Evolutionary conservation across 2,329 filamentous ascomycete genomes (phyloP).

Genomic region (Grosmannia clavigera): DNA sequence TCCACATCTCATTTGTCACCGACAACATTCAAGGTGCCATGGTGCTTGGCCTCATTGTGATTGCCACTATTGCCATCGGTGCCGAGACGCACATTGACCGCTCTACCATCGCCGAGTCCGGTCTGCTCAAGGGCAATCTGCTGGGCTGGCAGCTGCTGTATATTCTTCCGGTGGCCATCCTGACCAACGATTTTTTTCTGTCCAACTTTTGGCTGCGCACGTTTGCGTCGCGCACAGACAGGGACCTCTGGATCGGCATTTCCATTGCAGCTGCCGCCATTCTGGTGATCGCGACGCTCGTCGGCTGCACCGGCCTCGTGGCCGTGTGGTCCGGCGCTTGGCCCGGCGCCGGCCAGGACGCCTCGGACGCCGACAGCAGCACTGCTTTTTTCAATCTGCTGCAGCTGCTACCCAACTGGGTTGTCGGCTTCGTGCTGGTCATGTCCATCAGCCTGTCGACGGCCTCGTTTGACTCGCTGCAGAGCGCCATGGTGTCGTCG

Average conservation of each 20-base stretch:
- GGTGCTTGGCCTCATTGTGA: constrained; percentile 62
- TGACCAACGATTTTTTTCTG: constrained; percentile 81
- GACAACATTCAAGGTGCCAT: constrained; percentile 72
- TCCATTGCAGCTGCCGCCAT: constrained; percentile 54
- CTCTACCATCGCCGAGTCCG: constrained; percentile 54
- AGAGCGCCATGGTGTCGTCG: constrained; percentile 75
- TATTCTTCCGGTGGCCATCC: constrained; percentile 66
- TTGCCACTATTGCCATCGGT: constrained; percentile 68
- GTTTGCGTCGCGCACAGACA: constrained; percentile 68
- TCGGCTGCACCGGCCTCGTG: constrained; percentile 61
- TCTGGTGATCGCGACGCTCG: constrained; percentile 57
- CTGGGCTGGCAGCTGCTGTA: constrained; percentile 80
- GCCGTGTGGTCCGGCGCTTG: constrained; percentile 68
- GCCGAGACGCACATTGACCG: constrained; percentile 61
- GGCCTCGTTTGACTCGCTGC: constrained; percentile 68
- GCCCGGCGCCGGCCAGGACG: constrained; percentile 53
- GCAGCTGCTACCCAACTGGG: constrained; percentile 61
- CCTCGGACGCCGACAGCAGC: constrained; percentile 39
- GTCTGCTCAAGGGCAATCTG: constrained; percentile 53
- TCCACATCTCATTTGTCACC: constrained; percentile 73
- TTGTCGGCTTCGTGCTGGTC: constrained; percentile 69
- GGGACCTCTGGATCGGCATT: constrained; percentile 63
- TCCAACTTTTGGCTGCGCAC: constrained; percentile 76
- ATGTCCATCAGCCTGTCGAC: constrained; percentile 69
- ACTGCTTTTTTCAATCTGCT: constrained; percentile 67